These are phyloP conservation scores for Lactarius evosmus DNA, from an alignment of 768 basidiomycete species.

Conservation along the genomic window DNA sequence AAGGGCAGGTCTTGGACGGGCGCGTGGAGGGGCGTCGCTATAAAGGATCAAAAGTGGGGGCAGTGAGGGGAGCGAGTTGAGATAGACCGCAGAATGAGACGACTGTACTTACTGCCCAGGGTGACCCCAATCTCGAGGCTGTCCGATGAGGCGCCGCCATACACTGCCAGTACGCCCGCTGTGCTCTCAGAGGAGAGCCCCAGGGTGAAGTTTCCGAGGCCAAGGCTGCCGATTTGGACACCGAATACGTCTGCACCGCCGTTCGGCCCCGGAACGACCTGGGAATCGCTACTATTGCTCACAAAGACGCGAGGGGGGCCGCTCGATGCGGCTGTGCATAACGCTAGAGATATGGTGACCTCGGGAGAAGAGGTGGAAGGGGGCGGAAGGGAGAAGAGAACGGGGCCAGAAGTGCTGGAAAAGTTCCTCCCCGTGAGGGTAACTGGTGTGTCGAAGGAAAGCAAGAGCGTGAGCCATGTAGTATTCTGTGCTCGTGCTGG, in stretches of 20 bases:
- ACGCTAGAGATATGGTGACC: slow-evolving; percentile 36
- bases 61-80: background rate
- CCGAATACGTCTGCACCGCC: slow-evolving; percentile 46
- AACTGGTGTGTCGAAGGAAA: slow-evolving; percentile 9
- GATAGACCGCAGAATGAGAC: background rate
- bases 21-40: slow-evolving; percentile 44
- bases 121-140: slow-evolving; percentile 62
- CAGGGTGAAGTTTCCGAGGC: slow-evolving; percentile 53
- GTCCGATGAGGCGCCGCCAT: slow-evolving; percentile 36
- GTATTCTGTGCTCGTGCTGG: background rate
- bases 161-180: slow-evolving; percentile 49
- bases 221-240: slow-evolving; percentile 43
- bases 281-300: slow-evolving; percentile 44
- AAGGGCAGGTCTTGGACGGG: slow-evolving; percentile 45
- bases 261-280: slow-evolving; percentile 37
- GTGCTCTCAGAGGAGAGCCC: slow-evolving; percentile 38
- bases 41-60: background rate
- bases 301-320: slow-evolving; percentile 54
- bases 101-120: slow-evolving; percentile 25
- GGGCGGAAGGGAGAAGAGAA: slow-evolving; percentile 32
- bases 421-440: slow-evolving; percentile 18
- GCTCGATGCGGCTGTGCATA: slow-evolving; percentile 32
- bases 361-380: slow-evolving; percentile 25
- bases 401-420: slow-evolving; percentile 20
- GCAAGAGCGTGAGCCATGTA: background rate